A percentile compares a stretch with the other conserved stretches of the same genome.
phyloP scores from a whole-genome alignment of 140 eudicot genomes.

The Bidens hawaiensis region DNA sequence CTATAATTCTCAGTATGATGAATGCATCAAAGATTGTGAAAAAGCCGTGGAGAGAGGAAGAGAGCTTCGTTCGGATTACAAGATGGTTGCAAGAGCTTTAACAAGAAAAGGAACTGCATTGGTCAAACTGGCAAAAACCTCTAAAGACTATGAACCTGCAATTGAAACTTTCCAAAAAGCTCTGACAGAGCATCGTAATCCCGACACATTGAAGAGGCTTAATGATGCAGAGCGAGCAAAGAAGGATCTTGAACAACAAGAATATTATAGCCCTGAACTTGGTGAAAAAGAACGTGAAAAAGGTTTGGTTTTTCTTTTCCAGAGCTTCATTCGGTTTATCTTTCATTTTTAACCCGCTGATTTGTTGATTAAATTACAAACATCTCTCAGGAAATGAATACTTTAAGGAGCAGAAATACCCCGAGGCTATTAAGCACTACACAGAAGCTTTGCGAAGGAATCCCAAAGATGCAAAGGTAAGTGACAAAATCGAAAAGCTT shows the following conservation, averaged over 20 bases:
- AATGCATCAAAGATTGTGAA: slow-evolving; percentile 89
- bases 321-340: not conserved
- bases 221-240: slow-evolving; percentile 97
- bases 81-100: slow-evolving; percentile 98
- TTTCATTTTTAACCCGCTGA: not conserved
- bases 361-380: not conserved
- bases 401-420: slow-evolving; percentile 88
- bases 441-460: slow-evolving; percentile 86
- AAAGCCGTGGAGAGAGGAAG: slow-evolving; percentile 96
- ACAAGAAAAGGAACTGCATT: slow-evolving; percentile 95
- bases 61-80: slow-evolving; percentile 87
- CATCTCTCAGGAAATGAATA: slow-evolving; percentile 62
- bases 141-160: slow-evolving; percentile 88
- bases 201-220: slow-evolving; percentile 85
- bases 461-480: slow-evolving; percentile 77
- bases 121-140: slow-evolving; percentile 76
- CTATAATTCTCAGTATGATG: slow-evolving; percentile 56
- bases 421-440: slow-evolving; percentile 89
- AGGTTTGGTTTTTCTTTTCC: slow-evolving; percentile 39
- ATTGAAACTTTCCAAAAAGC: slow-evolving; percentile 93
- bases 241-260: slow-evolving; percentile 93
- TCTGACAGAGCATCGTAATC: slow-evolving; percentile 95
- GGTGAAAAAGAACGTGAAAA: slow-evolving; percentile 97
- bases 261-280: slow-evolving; percentile 70
- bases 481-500: not conserved